Evolutionary conservation across 176 grass and related monocot species (phyloP).

Genomic region (Elymus sibiricus): DNA sequence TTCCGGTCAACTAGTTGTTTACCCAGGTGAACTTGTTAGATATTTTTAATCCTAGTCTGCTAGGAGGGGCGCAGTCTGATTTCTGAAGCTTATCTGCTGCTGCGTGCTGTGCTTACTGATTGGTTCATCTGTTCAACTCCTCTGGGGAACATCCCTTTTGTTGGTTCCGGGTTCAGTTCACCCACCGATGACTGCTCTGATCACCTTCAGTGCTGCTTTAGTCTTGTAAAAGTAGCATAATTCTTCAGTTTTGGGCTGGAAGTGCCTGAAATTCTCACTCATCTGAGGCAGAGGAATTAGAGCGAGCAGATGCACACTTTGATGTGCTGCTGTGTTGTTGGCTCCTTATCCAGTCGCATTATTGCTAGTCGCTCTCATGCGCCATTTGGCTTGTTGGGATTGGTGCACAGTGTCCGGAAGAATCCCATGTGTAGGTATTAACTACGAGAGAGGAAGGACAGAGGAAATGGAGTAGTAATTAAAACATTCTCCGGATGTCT

Average conservation of each 20-base stretch:
- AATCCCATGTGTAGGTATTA: slow-evolving; percentile 6
- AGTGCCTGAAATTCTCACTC: neutral
- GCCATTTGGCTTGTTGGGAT: slow-evolving; percentile 5
- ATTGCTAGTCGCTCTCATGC: neutral
- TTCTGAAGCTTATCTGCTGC: neutral
- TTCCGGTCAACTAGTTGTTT: neutral
- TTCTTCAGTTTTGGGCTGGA: neutral
- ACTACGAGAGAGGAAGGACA: neutral
- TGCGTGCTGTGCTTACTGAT: neutral
- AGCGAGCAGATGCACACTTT: neutral
- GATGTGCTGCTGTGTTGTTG: neutral
- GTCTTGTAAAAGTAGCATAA: neutral
- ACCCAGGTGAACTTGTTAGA: neutral
- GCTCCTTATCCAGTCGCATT: slow-evolving; percentile 19
- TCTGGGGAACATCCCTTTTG: neutral
- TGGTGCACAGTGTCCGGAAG: neutral
- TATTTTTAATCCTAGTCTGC: neutral
- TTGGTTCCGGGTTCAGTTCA: neutral
- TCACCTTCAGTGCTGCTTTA: neutral
- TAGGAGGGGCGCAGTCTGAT: neutral
- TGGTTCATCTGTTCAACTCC: neutral
- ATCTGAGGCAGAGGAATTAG: neutral
- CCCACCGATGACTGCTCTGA: neutral
- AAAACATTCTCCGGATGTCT: neutral
- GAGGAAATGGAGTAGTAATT: neutral